Evolutionary conservation across 2,329 filamentous ascomycete genomes (phyloP), one percentile per base, ranked within the genome.

Genomic region (Penicillium nordicum): DNA sequence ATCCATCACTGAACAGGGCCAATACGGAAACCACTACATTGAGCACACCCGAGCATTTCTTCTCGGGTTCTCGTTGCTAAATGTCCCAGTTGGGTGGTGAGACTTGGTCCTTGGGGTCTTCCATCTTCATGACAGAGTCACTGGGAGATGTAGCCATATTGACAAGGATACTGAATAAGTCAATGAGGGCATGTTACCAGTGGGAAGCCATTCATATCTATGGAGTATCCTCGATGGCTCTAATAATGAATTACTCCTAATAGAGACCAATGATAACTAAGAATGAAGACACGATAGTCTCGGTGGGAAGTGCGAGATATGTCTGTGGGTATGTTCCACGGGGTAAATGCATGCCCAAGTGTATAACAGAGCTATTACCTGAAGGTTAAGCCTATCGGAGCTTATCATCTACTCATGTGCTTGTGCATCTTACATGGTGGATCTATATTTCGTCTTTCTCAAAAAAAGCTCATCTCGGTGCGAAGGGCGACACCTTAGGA

Each of bases 401-500:
- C 11, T 45, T 25, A 52, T 45, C 16, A 10, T 21, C 29, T 8
- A 25, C 18, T 36, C 50, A 53, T 53, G 43, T 53, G 50, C 36
- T 36, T 21, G n/a, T 8, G 10, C 6, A 21, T 32, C 1, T 21
- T 32, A 32, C 6, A 16, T 32, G 7, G 16, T 12, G 5, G 23
- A 27, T 32, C 27, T 30, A 30, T 30, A 30, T 30, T 11, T 16
- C 30, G 12, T 32, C n/a, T 7, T 3, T 16, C 30, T 9, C 14
- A 7, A 42, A 42, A 16, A 14, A 7, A 8, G n/a, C 23, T 12
- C 9, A 27, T 14, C n/a, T 50, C 58, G 58, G 60, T 37, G 43
- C 23, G 60, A 62, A 62, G 60, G 38, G 55, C 60, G 60, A 50
- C 14, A 18, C 5, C 8, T 42, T 11, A 6, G 9, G 14, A 25